Conservation (phyloP, 257 asterid species). For the Gentiana straminea region DNA sequence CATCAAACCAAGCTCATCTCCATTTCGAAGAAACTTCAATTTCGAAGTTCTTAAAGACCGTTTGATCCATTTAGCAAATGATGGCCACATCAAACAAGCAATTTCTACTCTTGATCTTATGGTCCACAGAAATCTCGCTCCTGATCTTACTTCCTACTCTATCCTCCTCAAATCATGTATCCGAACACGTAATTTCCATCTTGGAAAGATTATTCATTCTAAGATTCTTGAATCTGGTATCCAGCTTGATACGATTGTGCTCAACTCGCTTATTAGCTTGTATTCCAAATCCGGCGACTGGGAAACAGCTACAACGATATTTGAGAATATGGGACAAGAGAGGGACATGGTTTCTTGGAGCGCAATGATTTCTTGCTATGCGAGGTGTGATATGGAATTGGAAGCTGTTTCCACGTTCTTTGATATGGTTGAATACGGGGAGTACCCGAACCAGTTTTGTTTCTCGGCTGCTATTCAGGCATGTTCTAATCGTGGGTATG, state of each 20-base stretch:
- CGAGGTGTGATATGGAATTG: conserved; percentile 31
- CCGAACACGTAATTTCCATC: conserved; percentile 48
- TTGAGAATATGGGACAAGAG: conserved; percentile 41
- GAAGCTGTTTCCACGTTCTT: conserved; percentile 45
- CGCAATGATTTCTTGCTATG: conserved; percentile 82
- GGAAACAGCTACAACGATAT: conserved; percentile 48
- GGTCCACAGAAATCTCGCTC: conserved; percentile 37
- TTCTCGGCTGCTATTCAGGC: conserved; percentile 68
- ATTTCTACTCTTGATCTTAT: conserved; percentile 64
- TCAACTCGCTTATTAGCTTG: conserved; percentile 73
- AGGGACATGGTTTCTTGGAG: conserved; percentile 88
- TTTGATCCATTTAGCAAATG: conserved; percentile 48
- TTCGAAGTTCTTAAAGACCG: conserved; percentile 51
- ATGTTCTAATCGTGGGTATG: conserved; percentile 41
- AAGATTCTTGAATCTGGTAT: conserved; percentile 33
- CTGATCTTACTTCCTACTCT: conserved; percentile 69
- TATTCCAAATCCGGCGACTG: conserved; percentile 69
- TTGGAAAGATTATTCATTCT: conserved; percentile 51
- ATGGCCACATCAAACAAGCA: conserved; percentile 55
- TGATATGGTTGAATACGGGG: conserved; percentile 60
- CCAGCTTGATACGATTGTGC: conserved; percentile 45
- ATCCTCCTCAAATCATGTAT: conserved; percentile 89
- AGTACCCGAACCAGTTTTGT: conserved; percentile 67
- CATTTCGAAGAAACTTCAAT: conserved; percentile 13
- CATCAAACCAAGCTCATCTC: conserved; percentile 19